Evolutionary conservation across 352 stramenopile genomes (phyloP).

Genomic region (Phytophthora sojae): DNA sequence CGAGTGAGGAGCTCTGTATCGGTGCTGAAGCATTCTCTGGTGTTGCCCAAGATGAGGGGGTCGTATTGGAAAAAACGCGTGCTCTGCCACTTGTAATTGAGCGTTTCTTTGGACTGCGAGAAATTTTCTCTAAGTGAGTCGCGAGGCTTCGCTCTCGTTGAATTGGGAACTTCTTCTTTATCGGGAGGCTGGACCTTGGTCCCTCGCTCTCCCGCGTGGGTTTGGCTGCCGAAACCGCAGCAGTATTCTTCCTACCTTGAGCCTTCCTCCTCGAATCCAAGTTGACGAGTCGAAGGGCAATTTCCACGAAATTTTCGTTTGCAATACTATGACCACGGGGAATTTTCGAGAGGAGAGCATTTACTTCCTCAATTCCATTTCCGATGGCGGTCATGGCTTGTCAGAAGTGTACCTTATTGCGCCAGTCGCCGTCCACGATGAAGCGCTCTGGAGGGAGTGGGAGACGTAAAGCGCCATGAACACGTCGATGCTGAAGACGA

Average conservation of each 20-base stretch:
- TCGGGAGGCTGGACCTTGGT: background rate
- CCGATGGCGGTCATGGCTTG: background rate
- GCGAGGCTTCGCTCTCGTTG: background rate
- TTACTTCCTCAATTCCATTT: background rate
- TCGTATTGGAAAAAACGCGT: background rate
- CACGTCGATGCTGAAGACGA: constrained; percentile 40
- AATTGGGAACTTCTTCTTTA: background rate
- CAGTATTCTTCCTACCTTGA: background rate
- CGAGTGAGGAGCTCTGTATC: background rate
- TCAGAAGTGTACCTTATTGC: constrained; percentile 1
- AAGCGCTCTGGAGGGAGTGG: constrained; percentile 28
- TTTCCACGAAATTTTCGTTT: background rate
- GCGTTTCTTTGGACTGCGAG: background rate
- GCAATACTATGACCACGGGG: background rate
- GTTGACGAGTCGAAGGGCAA: background rate
- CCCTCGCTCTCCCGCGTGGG: background rate
- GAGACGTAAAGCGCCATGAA: constrained; percentile 43
- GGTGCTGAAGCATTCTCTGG: background rate
- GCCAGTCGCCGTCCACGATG: constrained; percentile 6
- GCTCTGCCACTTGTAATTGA: background rate
- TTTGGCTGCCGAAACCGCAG: background rate
- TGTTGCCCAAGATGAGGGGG: background rate
- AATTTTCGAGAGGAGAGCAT: background rate
- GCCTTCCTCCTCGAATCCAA: background rate
- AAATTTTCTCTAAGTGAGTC: background rate